phyloP scores from a whole-genome alignment of 2,329 filamentous ascomycete species.

The Alternaria sp. region DNA sequence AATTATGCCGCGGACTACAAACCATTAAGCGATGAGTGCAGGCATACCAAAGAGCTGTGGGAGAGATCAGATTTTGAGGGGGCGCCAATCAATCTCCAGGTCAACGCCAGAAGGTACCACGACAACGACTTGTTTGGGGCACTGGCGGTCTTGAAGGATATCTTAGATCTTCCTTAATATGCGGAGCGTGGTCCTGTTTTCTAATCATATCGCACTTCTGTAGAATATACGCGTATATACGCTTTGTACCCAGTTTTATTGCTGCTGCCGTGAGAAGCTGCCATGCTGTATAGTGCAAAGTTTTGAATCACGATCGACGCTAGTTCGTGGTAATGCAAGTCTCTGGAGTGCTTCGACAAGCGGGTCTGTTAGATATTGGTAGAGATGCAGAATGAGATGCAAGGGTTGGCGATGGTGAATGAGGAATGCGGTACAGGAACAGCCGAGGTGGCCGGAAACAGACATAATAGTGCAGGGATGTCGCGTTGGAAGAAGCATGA shows the following conservation, averaged over 20 bases:
- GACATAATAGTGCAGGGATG: background rate
- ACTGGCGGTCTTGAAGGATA: slow-evolving; percentile 25
- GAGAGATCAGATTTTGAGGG: slow-evolving; percentile 26
- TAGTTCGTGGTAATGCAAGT: background rate
- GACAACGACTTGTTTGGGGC: slow-evolving; percentile 33
- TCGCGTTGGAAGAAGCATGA: slow-evolving; percentile 14
- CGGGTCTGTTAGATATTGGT: background rate
- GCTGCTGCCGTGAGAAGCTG: background rate
- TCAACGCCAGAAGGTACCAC: slow-evolving; percentile 30
- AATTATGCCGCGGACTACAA: slow-evolving; percentile 23
- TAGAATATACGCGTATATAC: background rate
- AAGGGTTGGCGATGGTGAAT: background rate
- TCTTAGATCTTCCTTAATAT: slow-evolving; percentile 21
- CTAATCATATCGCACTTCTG: background rate
- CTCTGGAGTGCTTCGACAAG: background rate
- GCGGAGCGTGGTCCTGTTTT: too few species aligned
- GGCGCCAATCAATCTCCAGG: slow-evolving; percentile 33
- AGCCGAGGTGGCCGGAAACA: slow-evolving; percentile 11
- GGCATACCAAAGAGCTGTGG: slow-evolving; percentile 32
- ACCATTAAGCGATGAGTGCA: slow-evolving; percentile 28
- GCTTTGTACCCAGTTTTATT: background rate
- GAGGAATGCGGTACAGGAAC: background rate
- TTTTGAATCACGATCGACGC: background rate
- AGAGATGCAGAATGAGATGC: background rate
- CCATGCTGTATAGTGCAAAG: background rate